phyloP scores from a whole-genome alignment of 140 eudicot genomes.

The Senecio squalidus region DNA sequence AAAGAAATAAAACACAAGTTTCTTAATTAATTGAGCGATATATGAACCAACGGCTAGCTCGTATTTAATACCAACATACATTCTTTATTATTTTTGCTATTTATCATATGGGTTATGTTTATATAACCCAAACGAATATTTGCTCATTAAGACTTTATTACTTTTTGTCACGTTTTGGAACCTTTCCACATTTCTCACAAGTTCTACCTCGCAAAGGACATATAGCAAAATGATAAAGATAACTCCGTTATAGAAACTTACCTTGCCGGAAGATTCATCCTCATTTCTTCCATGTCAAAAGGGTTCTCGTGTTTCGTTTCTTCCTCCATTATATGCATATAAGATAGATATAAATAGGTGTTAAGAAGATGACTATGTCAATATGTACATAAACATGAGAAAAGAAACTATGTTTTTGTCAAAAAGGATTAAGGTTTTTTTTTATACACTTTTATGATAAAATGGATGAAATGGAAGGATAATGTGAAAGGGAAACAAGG shows the following conservation, averaged over 20 bases:
- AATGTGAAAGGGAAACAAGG: not conserved
- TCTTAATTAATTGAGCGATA: not conserved
- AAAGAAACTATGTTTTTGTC: not conserved
- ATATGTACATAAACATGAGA: not conserved
- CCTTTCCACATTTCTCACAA: no score
- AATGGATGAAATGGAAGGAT: not conserved
- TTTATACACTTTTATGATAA: not conserved
- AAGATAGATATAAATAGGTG: slow-evolving; percentile 1
- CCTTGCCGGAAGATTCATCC: slow-evolving; percentile 23
- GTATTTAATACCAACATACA: not conserved
- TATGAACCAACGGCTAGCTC: not conserved
- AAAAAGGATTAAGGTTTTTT: not conserved
- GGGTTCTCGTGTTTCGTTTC: slow-evolving; percentile 1
- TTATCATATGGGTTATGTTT: not conserved
- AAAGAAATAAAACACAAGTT: not conserved
- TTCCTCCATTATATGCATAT: slow-evolving; percentile 11
- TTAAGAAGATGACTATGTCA: not conserved
- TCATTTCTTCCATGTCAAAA: slow-evolving; percentile 22
- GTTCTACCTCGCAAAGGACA: no score
- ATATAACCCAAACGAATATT: no score
- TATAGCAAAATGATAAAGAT: not conserved
- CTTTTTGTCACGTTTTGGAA: no score
- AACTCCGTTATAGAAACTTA: not conserved
- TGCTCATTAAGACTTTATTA: no score
- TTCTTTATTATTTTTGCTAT: not conserved